Evolutionary conservation across 2,329 filamentous ascomycete genomes (phyloP), one percentile per base, ranked within the genome.

Genomic region (Elsinoe australis): DNA sequence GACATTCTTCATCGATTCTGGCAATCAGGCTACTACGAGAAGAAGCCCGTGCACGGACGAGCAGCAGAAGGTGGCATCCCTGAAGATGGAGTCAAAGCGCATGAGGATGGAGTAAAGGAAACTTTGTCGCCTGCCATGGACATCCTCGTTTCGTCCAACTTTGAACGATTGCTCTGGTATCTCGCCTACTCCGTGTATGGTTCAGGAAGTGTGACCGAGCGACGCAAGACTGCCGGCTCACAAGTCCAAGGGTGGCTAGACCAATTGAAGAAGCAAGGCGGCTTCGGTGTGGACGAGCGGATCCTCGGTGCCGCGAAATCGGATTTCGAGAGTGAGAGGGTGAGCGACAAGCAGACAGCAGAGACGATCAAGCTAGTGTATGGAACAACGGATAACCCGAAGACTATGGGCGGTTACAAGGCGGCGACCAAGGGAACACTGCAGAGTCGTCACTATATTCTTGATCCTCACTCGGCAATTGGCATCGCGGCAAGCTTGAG

Each of bases 71-170:
- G 74, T 35, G 74, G 75, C 8, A 63, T 77, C 17, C 65, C 65
- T 3, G 71, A 70, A 47, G 77, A 81, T 57, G 78, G 78, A 19
- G 75, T 67, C 14, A 76, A 80, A 57, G 76, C 77, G 5, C 80
- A 87, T 52, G 67, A 71, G 35, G 78, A 80, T 35, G 87, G 85
- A 29, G 87, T 90, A 53, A 89, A 87, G 69, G 89, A 94, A 70
- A 98, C 92, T 0, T 76, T 94, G 45, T 88, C 84, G 57, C 92
- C 92, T 0, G 92, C 92, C 36, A 96, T 98, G 92, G 92, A 98
- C 65, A 96, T 96, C 55, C 74, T 96, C 3, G 89, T 96, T 9
- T 90, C 85, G 18, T 92, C 85, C 64, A 98, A 98, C 72, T 96
- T 98, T 63, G 92, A 98, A 73, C 80, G 92, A 24, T 74, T 98